These are phyloP conservation scores for Elongisporangium undulatum DNA, from an alignment of 352 stramenopile genomes.

Conservation along the genomic window DNA sequence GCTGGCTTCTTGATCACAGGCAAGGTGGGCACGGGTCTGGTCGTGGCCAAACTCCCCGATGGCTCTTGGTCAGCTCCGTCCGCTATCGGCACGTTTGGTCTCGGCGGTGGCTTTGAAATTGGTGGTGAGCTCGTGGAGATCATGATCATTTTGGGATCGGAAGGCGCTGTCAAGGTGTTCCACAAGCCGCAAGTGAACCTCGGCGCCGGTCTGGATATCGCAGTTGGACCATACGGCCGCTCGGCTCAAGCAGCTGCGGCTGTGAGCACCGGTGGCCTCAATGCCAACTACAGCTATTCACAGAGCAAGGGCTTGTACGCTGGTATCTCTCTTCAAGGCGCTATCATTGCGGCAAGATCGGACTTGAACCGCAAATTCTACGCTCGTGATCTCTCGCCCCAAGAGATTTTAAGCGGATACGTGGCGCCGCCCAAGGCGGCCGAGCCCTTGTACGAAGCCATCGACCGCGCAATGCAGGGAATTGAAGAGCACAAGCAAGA, in stretches of 20 bases:
- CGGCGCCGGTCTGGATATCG: conserved; percentile 80
- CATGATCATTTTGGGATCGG: conserved; percentile 89
- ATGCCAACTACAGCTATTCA: conserved; percentile 92
- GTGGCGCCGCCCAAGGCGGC: conserved; percentile 44
- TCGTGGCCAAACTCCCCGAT: conserved; percentile 73
- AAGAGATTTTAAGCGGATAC: conserved; percentile 38
- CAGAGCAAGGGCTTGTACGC: conserved; percentile 91
- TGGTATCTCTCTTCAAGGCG: conserved; percentile 86
- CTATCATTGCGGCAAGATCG: conserved; percentile 69
- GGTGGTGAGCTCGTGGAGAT: conserved; percentile 88
- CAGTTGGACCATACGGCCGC: conserved; percentile 80
- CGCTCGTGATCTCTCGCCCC: conserved; percentile 42
- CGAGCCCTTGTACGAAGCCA: conserved; percentile 50
- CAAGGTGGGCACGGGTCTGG: conserved; percentile 66
- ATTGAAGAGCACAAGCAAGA: conserved; percentile 41
- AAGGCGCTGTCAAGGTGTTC: conserved; percentile 84
- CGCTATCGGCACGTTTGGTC: conserved; percentile 85
- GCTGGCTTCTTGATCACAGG: conserved; percentile 54
- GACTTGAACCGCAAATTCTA: conserved; percentile 93
- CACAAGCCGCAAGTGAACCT: conserved; percentile 82
- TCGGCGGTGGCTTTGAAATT: conserved; percentile 80
- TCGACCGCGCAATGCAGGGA: conserved; percentile 47
- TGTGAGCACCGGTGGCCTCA: conserved; percentile 46
- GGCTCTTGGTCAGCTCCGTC: conserved; percentile 89
- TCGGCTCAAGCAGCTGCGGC: conserved; percentile 65